These are phyloP conservation scores for Pyrenopolyporus hunteri DNA, from an alignment of 495 filamentous ascomycete species.

Conservation along the genomic window DNA sequence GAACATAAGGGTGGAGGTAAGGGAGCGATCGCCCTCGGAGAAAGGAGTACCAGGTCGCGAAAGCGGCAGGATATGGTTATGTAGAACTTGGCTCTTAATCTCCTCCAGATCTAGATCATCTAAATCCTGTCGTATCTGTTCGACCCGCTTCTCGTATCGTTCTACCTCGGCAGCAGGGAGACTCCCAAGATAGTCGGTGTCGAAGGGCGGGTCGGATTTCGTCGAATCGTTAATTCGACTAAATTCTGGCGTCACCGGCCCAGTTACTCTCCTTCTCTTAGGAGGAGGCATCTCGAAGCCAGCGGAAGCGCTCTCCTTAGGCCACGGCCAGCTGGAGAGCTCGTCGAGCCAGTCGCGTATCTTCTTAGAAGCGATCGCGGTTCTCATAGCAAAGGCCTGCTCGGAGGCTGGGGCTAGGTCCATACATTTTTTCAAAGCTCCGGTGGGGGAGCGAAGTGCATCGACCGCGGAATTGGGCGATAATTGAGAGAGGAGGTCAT, in stretches of 20 bases:
- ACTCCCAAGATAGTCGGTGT: constrained; percentile 68
- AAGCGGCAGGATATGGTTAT: constrained; percentile 70
- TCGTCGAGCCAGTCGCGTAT: constrained; percentile 80
- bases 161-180: constrained; percentile 65
- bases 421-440: constrained; percentile 65
- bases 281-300: constrained; percentile 62
- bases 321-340: constrained; percentile 78
- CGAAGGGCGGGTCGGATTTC: constrained; percentile 20
- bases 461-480: constrained; percentile 50
- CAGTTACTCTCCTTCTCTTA: constrained; percentile 47
- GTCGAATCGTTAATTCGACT: constrained; percentile 7
- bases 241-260: constrained; percentile 12
- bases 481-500: constrained; percentile 53
- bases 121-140: constrained; percentile 77
- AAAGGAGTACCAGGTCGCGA: constrained; percentile 59
- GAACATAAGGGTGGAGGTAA: constrained; percentile 55
- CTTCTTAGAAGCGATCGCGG: constrained; percentile 74
- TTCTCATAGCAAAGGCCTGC: constrained; percentile 73
- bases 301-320: constrained; percentile 55
- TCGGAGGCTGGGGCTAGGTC: constrained; percentile 69
- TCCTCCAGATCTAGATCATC: constrained; percentile 85
- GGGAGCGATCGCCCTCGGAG: constrained; percentile 47
- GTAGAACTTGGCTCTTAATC: constrained; percentile 85
- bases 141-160: constrained; percentile 73
- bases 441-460: constrained; percentile 57